Conservation (phyloP, 75 land plant genomes). For the Pinus albicaulis region DNA sequence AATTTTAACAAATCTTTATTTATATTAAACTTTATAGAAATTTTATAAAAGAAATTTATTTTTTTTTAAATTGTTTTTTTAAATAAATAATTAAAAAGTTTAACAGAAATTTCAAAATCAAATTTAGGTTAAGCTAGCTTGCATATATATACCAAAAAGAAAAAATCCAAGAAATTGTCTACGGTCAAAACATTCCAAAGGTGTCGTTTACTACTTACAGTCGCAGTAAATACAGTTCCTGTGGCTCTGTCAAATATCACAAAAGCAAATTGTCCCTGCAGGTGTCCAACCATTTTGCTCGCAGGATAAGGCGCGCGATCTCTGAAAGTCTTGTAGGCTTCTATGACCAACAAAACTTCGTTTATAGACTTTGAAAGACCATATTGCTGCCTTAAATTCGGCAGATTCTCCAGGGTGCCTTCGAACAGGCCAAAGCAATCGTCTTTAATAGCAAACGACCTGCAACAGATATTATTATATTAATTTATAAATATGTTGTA, state of each 20-base stretch:
- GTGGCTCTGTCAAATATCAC: conserved; percentile 52
- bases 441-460: conserved; percentile 54
- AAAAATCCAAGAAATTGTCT: too few relatives aligned
- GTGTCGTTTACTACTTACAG: conserved; percentile 10
- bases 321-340: conserved; percentile 67
- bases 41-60: too few relatives aligned
- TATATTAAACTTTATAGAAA: too few relatives aligned
- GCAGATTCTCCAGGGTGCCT: conserved; percentile 60
- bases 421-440: conserved; percentile 71
- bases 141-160: too few relatives aligned
- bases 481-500: background rate
- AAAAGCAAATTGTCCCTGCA: conserved; percentile 73
- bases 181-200: too few relatives aligned
- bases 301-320: conserved; percentile 89
- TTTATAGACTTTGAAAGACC: conserved; percentile 57
- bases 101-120: too few relatives aligned
- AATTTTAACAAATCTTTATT: too few relatives aligned
- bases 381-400: conserved; percentile 56
- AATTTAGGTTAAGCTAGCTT: too few relatives aligned
- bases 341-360: conserved; percentile 62
- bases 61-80: too few relatives aligned
- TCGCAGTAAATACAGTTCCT: conserved; percentile 25
- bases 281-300: conserved; percentile 54
- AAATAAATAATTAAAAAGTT: too few relatives aligned
- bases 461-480: conserved; percentile 1